phyloP scores from a whole-genome alignment of 371 early-diverging fungal genomes.

The Circinella minor region DNA sequence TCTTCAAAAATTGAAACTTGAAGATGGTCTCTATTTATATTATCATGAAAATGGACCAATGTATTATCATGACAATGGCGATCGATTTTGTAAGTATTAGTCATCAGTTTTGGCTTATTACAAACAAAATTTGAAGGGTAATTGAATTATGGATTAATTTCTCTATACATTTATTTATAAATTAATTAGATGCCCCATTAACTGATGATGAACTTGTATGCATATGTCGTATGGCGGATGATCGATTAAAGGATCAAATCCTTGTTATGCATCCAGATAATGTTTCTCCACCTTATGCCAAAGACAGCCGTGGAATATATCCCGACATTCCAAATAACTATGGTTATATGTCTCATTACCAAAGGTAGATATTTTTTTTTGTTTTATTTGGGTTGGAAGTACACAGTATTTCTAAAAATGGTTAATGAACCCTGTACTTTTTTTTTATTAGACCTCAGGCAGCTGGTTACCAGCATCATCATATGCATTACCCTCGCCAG shows the following conservation, averaged over 20 bases:
- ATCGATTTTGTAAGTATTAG: slow-evolving; percentile 12
- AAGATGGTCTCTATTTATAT: slow-evolving; percentile 37
- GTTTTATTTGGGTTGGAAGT: background rate
- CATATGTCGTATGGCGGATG: slow-evolving; percentile 48
- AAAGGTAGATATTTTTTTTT: slow-evolving; percentile 7
- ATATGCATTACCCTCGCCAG: slow-evolving; percentile 10
- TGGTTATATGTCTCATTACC: slow-evolving; percentile 4
- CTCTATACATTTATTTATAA: too few species aligned
- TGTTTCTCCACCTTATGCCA: slow-evolving; percentile 18
- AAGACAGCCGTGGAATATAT: slow-evolving; percentile 17
- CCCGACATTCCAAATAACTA: slow-evolving; percentile 9
- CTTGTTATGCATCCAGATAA: slow-evolving; percentile 36
- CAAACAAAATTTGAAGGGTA: too few species aligned
- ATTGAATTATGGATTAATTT: too few species aligned
- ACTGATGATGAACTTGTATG: slow-evolving; percentile 40
- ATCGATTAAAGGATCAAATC: slow-evolving; percentile 42
- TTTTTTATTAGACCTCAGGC: background rate
- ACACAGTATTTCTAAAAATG: background rate
- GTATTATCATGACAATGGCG: slow-evolving; percentile 36
- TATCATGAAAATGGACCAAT: slow-evolving; percentile 47
- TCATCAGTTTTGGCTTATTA: too few species aligned
- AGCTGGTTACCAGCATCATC: slow-evolving; percentile 5
- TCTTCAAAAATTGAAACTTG: slow-evolving; percentile 42
- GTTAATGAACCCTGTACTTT: background rate
- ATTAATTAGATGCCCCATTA: slow-evolving; percentile 35